Percentiles rank a stretch among this genome's conserved stretches.
Evolutionary conservation across 2,329 filamentous ascomycete genomes (phyloP).

Genomic region (Aquanectria penicillioides): DNA sequence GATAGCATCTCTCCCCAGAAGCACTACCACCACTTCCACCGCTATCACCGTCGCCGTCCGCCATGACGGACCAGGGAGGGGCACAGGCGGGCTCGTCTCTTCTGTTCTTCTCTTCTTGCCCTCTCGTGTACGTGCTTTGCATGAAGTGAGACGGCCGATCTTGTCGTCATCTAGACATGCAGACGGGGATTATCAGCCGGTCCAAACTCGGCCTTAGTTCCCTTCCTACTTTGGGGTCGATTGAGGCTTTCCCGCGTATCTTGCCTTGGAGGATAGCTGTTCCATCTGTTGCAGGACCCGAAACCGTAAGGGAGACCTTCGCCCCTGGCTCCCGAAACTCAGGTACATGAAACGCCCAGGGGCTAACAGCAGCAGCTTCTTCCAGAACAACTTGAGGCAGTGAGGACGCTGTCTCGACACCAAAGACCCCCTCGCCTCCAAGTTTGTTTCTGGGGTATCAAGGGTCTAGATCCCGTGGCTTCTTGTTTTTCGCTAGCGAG

Average conservation of each 20-base stretch:
- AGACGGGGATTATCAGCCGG: slow-evolving; percentile 10
- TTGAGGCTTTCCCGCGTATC: too few species aligned
- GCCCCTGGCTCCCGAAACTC: slow-evolving; percentile 23
- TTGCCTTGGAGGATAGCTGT: too few species aligned
- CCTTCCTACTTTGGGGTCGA: background rate
- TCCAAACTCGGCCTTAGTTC: background rate
- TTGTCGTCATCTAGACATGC: slow-evolving; percentile 10
- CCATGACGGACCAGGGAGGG: background rate
- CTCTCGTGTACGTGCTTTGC: slow-evolving; percentile 2
- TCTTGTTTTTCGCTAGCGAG: slow-evolving; percentile 16
- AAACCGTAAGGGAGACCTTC: slow-evolving; percentile 33
- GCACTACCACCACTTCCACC: slow-evolving; percentile 10
- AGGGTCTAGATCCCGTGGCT: slow-evolving; percentile 22
- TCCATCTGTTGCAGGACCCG: slow-evolving; percentile 27
- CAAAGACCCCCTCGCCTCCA: slow-evolving; percentile 25
- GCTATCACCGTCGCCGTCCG: slow-evolving; percentile 16
- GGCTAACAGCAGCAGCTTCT: slow-evolving; percentile 29
- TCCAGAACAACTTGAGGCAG: slow-evolving; percentile 41
- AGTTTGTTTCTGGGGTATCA: slow-evolving; percentile 35
- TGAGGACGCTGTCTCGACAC: slow-evolving; percentile 17
- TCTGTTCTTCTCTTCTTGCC: background rate
- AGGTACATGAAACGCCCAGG: slow-evolving; percentile 38
- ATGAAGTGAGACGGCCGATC: slow-evolving; percentile 21
- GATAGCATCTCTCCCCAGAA: slow-evolving; percentile 12
- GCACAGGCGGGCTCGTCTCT: background rate